Conservation (phyloP, 495 filamentous ascomycete species). For the Penicillium cinerascens region DNA sequence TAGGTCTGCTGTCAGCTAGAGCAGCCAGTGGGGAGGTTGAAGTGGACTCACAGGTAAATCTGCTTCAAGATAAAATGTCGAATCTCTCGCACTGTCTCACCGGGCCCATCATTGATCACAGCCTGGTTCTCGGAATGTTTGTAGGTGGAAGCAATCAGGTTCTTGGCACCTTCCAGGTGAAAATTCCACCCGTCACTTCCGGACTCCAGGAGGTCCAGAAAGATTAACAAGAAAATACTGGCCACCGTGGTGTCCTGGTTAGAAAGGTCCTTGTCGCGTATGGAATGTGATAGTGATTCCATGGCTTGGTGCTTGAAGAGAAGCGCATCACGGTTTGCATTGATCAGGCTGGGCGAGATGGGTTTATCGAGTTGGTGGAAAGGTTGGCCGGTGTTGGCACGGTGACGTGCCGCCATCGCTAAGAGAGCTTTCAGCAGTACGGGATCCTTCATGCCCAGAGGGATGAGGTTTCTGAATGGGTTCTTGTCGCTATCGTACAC, state of each 20-base stretch:
- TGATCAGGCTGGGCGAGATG: slow-evolving; percentile 10
- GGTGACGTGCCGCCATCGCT: slow-evolving; percentile 54
- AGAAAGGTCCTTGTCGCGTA: slow-evolving; percentile 13
- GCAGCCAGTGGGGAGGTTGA: neutral
- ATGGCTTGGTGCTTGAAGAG: slow-evolving; percentile 50
- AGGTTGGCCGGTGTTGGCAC: slow-evolving; percentile 34
- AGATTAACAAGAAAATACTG: slow-evolving; percentile 54
- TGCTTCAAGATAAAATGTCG: slow-evolving; percentile 27
- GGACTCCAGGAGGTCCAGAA: slow-evolving; percentile 55
- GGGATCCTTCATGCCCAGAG: slow-evolving; percentile 44
- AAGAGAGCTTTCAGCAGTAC: slow-evolving; percentile 49
- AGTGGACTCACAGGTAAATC: slow-evolving; percentile 23
- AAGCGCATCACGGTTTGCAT: slow-evolving; percentile 43
- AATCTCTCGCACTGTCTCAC: slow-evolving; percentile 28
- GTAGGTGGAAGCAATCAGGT: slow-evolving; percentile 32
- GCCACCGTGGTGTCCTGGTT: slow-evolving; percentile 41
- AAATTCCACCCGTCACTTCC: slow-evolving; percentile 52
- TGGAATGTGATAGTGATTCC: slow-evolving; percentile 35
- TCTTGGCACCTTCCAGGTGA: slow-evolving; percentile 50
- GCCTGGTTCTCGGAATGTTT: slow-evolving; percentile 11
- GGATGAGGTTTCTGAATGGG: slow-evolving; percentile 51
- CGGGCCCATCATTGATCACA: slow-evolving; percentile 15
- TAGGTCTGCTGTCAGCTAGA: neutral
- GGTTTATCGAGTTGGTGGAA: slow-evolving; percentile 17
- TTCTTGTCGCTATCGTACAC: slow-evolving; percentile 52